Conservation (phyloP, 2,329 filamentous ascomycete genomes). For the Simplicillium sp. region DNA sequence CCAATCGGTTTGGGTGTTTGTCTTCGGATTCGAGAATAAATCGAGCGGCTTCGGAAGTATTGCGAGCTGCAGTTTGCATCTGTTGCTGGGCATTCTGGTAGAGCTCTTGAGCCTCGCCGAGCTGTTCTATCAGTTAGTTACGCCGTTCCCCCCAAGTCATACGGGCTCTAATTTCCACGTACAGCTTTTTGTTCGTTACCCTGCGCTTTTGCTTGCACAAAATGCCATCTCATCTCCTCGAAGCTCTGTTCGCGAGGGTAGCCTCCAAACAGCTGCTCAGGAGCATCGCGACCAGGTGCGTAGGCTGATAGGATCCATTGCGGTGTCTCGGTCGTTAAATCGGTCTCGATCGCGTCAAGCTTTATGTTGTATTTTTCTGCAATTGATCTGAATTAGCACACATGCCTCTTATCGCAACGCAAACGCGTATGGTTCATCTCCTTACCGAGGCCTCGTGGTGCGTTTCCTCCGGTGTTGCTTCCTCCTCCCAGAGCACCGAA, state of each 20-base stretch:
- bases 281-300: conserved; percentile 66
- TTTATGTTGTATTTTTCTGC: conserved; percentile 40
- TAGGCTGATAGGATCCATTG: conserved; percentile 84
- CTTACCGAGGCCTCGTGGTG: conserved; percentile 12
- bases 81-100: conserved; percentile 59
- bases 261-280: conserved; percentile 77
- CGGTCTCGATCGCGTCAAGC: conserved; percentile 50
- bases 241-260: conserved; percentile 72
- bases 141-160: too few relatives aligned
- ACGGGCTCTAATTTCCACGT: conserved; percentile 11
- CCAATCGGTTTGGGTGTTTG: conserved; percentile 65
- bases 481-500: conserved; percentile 40
- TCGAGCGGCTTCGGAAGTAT: conserved; percentile 62
- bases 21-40: conserved; percentile 59
- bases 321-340: conserved; percentile 63
- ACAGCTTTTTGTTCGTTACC: conserved; percentile 51
- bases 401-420: background rate
- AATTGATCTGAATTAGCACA: background rate
- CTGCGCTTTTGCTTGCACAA: conserved; percentile 46
- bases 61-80: conserved; percentile 59
- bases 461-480: conserved; percentile 8
- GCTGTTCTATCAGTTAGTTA: conserved; percentile 26
- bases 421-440: conserved; percentile 9
- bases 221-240: conserved; percentile 77
- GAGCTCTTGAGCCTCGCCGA: conserved; percentile 50